Conservation (phyloP, 2,329 filamentous ascomycete species). For the Xylaria sp. region DNA sequence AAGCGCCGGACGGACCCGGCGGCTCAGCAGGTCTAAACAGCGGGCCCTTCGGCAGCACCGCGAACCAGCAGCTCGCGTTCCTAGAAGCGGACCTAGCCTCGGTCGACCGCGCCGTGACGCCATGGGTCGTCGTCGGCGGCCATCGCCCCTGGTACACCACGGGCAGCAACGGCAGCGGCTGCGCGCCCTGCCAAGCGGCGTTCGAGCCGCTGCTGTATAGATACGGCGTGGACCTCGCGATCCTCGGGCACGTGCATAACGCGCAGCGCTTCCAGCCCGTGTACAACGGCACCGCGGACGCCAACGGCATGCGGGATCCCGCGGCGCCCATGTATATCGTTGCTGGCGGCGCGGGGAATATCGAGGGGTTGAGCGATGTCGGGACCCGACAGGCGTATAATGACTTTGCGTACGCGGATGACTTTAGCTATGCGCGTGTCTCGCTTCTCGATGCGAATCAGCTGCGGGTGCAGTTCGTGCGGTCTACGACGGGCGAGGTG, state of each 20-base stretch:
- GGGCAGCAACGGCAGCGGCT: constrained; percentile 47
- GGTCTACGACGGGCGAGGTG: constrained; percentile 59
- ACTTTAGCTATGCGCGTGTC: constrained; percentile 64
- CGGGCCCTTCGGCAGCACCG: constrained; percentile 61
- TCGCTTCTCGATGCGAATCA: constrained; percentile 58
- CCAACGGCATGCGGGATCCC: constrained; percentile 54
- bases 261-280: constrained; percentile 63
- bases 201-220: constrained; percentile 66
- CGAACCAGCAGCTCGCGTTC: constrained; percentile 64
- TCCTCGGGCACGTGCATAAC: constrained; percentile 70
- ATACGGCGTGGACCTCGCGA: constrained; percentile 67
- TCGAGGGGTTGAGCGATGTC: constrained; percentile 61
- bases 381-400: constrained; percentile 58
- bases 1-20: constrained; percentile 58
- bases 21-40: constrained; percentile 57
- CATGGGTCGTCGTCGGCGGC: constrained; percentile 62
- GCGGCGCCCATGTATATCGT: constrained; percentile 65
- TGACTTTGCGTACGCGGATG: constrained; percentile 61
- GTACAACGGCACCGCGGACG: constrained; percentile 52
- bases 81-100: constrained; percentile 66
- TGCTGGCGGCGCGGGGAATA: constrained; percentile 66
- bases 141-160: constrained; percentile 62
- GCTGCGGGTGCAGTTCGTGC: constrained; percentile 63
- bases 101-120: constrained; percentile 66
- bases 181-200: constrained; percentile 60